phyloP scores from a whole-genome alignment of 2,329 filamentous ascomycete genomes.

The Coniochaeta sp. region DNA sequence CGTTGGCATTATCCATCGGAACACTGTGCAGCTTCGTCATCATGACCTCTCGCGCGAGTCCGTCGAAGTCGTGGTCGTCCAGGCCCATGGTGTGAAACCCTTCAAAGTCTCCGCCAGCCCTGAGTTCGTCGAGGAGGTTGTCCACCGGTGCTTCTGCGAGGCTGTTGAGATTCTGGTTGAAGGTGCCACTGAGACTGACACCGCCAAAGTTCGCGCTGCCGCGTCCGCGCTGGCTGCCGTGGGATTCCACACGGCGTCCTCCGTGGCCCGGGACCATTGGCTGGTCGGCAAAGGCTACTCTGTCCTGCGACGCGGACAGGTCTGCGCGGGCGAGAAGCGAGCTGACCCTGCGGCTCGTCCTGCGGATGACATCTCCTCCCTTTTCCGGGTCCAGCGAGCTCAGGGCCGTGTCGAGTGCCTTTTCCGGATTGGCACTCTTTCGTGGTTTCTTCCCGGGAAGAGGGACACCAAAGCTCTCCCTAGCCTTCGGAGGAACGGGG shows the following conservation, averaged over 20 bases:
- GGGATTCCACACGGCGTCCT: constrained; percentile 63
- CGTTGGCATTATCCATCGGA: constrained; percentile 51
- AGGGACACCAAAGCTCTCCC: constrained; percentile 69
- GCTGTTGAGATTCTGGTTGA: constrained; percentile 47
- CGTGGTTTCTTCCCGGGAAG: constrained; percentile 45
- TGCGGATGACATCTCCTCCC: constrained; percentile 41
- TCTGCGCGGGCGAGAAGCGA: constrained; percentile 85
- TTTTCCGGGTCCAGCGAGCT: constrained; percentile 62
- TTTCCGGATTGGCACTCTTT: constrained; percentile 43
- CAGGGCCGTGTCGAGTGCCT: constrained; percentile 55
- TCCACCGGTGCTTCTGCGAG: constrained; percentile 64
- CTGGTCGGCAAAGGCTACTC: constrained; percentile 70
- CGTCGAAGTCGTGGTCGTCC: constrained; percentile 65
- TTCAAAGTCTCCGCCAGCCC: constrained; percentile 54
- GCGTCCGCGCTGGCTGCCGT: constrained; percentile 59
- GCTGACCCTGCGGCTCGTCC: constrained; percentile 73
- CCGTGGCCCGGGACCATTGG: constrained; percentile 25
- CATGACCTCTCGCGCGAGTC: constrained; percentile 64
- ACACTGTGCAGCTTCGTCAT: constrained; percentile 65
- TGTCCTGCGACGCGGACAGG: constrained; percentile 72
- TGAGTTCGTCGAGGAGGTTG: constrained; percentile 60
- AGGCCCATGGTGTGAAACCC: constrained; percentile 66
- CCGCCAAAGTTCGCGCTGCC: constrained; percentile 44
- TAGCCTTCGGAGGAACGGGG: constrained; percentile 60
- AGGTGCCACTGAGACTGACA: constrained; percentile 26